These are phyloP conservation scores for Backusella sp. DNA, from an alignment of 192 early-diverging fungal species.

Conservation along the genomic window DNA sequence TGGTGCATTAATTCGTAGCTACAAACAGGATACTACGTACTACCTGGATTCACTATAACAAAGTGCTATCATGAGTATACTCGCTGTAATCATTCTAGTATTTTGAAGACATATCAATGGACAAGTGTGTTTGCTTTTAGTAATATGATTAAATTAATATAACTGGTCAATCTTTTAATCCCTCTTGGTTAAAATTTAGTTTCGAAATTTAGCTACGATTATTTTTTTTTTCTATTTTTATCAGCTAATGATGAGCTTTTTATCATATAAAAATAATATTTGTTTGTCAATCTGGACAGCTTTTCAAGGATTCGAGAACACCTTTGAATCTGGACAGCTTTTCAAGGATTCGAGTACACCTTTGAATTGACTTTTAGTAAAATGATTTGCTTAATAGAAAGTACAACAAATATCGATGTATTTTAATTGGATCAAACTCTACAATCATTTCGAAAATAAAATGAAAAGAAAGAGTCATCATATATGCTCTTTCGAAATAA, in stretches of 20 bases:
- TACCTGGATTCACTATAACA: not conserved
- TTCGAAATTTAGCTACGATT: not conserved
- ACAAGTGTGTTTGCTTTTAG: not conserved
- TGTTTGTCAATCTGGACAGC: not conserved
- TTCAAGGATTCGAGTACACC: not conserved
- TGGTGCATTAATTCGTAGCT: no score
- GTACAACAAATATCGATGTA: not conserved
- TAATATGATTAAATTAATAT: not conserved
- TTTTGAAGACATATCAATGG: not conserved
- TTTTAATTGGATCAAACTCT: not conserved
- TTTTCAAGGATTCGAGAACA: not conserved
- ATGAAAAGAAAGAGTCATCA: not conserved
- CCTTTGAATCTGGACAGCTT: not conserved
- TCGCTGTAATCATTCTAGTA: not conserved
- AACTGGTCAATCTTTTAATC: not conserved
- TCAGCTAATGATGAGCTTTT: not conserved
- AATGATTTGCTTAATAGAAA: not conserved
- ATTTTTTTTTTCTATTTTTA: slow-evolving; percentile 3
- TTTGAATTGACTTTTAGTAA: not conserved
- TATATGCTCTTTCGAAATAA: not conserved
- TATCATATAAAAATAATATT: not conserved
- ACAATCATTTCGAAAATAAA: not conserved
- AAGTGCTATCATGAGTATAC: not conserved
- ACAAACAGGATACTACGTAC: no score
- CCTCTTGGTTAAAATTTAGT: not conserved